Evolutionary conservation across 2,329 filamentous ascomycete species (phyloP).

Genomic region (Diaporthe sp.): DNA sequence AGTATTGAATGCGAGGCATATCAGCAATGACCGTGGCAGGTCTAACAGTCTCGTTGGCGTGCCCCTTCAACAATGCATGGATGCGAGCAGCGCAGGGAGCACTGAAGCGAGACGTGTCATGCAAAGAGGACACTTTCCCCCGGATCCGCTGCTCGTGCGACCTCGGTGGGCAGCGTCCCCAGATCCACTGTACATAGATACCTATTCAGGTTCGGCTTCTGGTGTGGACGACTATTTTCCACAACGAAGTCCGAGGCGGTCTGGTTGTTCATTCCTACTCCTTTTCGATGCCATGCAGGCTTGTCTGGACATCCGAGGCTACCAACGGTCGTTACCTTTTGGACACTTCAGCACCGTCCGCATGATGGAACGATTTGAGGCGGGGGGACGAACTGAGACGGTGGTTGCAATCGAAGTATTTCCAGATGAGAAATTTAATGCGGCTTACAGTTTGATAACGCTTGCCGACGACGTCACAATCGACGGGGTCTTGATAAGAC

Average conservation of each 20-base stretch:
- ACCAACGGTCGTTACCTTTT: too few species aligned
- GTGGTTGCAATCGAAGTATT: not conserved
- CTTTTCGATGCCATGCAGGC: not conserved
- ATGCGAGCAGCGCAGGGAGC: not conserved
- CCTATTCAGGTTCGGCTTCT: not conserved
- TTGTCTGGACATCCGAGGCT: too few species aligned
- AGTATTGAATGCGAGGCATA: not conserved
- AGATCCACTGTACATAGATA: not conserved
- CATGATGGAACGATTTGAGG: too few species aligned
- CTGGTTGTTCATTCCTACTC: not conserved
- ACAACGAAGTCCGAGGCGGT: not conserved
- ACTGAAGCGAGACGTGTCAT: not conserved
- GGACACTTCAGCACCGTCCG: too few species aligned
- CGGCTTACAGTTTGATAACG: not conserved
- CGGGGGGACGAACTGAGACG: too few species aligned
- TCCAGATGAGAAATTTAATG: not conserved
- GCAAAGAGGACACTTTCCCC: not conserved
- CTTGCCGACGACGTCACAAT: fast-evolving
- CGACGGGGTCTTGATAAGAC: not conserved
- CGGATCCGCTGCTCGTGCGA: not conserved
- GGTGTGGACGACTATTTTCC: not conserved
- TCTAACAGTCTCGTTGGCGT: not conserved
- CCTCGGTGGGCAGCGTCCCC: not conserved
- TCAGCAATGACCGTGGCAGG: fast-evolving
- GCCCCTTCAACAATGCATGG: not conserved